phyloP scores from a whole-genome alignment of 139 green algal species.

The Picochlorum sp. region DNA sequence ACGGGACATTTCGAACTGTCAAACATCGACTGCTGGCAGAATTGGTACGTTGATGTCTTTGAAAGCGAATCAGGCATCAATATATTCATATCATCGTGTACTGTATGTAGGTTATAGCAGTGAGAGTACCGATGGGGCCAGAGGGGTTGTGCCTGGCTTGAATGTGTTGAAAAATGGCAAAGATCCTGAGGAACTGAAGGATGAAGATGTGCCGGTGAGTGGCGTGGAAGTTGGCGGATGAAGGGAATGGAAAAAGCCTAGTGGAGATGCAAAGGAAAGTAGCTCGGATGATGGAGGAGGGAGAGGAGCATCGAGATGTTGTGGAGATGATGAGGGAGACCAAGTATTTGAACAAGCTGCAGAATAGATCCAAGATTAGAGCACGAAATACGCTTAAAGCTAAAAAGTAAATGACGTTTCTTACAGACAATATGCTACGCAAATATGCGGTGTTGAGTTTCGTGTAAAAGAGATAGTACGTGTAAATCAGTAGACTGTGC shows the following conservation, averaged over 20 bases:
- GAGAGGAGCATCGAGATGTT: neutral
- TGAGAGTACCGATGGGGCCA: constrained; percentile 3
- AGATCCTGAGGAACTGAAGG: constrained; percentile 29
- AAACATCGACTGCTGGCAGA: neutral
- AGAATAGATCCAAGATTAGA: constrained; percentile 23
- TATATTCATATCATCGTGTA: no score
- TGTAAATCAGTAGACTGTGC: no score
- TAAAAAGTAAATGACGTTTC: constrained; percentile 1
- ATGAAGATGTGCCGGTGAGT: constrained; percentile 37
- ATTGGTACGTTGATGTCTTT: neutral
- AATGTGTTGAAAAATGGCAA: constrained; percentile 31
- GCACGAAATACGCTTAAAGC: constrained; percentile 9
- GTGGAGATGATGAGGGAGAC: constrained; percentile 8
- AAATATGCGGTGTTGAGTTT: no score
- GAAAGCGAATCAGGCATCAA: neutral
- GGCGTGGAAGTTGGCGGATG: constrained; percentile 31
- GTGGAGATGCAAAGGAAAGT: constrained; percentile 17
- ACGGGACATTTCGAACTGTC: no score
- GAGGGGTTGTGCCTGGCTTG: constrained; percentile 17
- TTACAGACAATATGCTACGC: no score
- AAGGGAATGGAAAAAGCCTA: constrained; percentile 19
- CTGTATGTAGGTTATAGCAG: neutral
- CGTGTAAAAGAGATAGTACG: no score
- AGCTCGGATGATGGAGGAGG: neutral
- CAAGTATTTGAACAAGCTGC: constrained; percentile 18